Conservation (phyloP, 2,329 filamentous ascomycete genomes). For the Fusarium sp. region DNA sequence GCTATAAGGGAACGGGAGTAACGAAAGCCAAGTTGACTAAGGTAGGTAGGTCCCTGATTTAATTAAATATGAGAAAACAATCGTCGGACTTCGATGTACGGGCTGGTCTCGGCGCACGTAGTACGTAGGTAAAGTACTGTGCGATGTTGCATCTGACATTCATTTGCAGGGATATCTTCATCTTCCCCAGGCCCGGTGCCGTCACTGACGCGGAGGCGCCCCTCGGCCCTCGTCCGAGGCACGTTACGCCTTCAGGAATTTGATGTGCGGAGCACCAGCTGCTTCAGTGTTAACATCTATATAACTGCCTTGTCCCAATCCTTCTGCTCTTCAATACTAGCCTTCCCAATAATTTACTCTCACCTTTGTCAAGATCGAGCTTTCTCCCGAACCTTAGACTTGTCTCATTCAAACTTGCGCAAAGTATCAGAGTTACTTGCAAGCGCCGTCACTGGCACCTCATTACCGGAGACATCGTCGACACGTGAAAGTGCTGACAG, state of each 20-base stretch:
- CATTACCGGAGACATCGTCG: conserved; percentile 33
- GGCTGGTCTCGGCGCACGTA: conserved; percentile 11
- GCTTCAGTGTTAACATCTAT: conserved; percentile 22
- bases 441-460: conserved; percentile 16
- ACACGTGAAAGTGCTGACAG: conserved; percentile 47
- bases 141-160: conserved; percentile 18
- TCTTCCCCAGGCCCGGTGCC: conserved; percentile 41
- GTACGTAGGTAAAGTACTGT: not conserved
- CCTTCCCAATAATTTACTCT: not conserved
- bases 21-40: not conserved
- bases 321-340: not conserved
- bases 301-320: conserved; percentile 18
- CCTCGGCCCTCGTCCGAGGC: conserved; percentile 39
- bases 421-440: conserved; percentile 12
- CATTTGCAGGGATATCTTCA: conserved; percentile 14
- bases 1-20: not conserved
- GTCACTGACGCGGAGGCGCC: conserved; percentile 27
- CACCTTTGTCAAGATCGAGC: not conserved
- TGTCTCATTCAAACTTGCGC: not conserved
- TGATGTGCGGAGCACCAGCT: conserved; percentile 30
- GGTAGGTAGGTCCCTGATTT: not conserved
- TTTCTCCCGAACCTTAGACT: not conserved
- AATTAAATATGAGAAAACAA: not conserved
- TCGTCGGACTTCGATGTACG: conserved; percentile 22
- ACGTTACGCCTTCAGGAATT: conserved; percentile 32